Evolutionary conservation across 1,284 basidiomycete genomes (phyloP).

Genomic region (Sanguinoderma infundibulare): DNA sequence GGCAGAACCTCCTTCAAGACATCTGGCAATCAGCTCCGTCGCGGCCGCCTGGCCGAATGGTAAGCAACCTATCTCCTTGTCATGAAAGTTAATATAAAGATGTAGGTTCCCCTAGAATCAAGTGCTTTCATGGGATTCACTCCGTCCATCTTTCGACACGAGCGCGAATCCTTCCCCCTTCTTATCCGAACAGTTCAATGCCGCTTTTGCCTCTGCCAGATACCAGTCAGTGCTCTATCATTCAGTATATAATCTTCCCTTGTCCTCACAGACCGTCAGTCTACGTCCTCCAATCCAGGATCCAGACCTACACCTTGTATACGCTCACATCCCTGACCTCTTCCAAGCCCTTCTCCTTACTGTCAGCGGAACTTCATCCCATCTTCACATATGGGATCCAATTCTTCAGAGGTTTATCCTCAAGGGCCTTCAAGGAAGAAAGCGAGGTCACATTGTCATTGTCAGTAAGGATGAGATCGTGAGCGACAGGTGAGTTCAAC

Average conservation of each 20-base stretch:
- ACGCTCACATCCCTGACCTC: conserved; percentile 51
- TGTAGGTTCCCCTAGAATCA: conserved; percentile 33
- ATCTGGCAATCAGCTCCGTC: conserved; percentile 18
- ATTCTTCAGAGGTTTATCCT: conserved; percentile 53
- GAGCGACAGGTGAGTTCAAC: conserved; percentile 53
- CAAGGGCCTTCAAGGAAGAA: conserved; percentile 33
- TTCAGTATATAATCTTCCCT: background rate
- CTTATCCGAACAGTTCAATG: conserved; percentile 63
- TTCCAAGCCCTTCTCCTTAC: conserved; percentile 55
- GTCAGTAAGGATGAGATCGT: conserved; percentile 59
- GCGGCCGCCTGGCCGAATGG: conserved; percentile 15
- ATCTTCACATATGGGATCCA: conserved; percentile 63
- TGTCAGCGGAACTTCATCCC: conserved; percentile 67
- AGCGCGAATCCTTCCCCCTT: conserved; percentile 50
- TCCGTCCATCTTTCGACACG: conserved; percentile 42
- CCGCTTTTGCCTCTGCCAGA: conserved; percentile 54
- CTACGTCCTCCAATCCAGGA: conserved; percentile 49
- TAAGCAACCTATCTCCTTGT: conserved; percentile 9
- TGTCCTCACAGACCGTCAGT: conserved; percentile 20
- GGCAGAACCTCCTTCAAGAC: background rate
- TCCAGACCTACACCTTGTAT: conserved; percentile 41
- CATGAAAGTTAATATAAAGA: background rate
- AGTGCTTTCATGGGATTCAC: conserved; percentile 64
- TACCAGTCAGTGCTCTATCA: conserved; percentile 50
- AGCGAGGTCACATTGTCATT: conserved; percentile 43